Conservation (phyloP, 106 monocot genomes). For the Phalaenopsis equestris region DNA sequence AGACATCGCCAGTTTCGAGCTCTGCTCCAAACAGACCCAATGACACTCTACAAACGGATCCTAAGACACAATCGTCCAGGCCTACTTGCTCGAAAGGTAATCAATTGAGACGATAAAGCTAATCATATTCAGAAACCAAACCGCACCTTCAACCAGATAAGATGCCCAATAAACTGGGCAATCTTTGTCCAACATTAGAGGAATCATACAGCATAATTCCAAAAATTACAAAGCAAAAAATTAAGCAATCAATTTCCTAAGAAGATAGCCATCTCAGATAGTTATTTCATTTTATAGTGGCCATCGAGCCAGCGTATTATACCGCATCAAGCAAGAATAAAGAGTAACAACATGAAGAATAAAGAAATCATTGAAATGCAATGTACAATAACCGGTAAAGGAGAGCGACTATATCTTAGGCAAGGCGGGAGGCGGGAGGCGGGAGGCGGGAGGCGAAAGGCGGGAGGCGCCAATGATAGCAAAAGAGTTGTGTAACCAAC, state of each 20-base stretch:
- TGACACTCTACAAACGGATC: too few species aligned
- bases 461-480: slow-evolving; percentile 29
- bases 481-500: slow-evolving; percentile 29
- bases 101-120: too few species aligned
- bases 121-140: background rate
- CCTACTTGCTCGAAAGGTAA: too few species aligned
- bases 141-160: background rate
- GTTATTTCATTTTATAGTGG: background rate
- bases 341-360: background rate
- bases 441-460: too few species aligned
- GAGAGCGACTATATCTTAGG: slow-evolving; percentile 19
- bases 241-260: background rate
- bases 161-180: background rate
- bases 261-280: background rate
- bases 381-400: background rate
- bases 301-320: background rate
- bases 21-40: too few species aligned
- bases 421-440: slow-evolving; percentile 23
- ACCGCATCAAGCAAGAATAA: background rate
- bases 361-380: background rate
- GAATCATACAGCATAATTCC: background rate
- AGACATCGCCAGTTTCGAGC: too few species aligned
- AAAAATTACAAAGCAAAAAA: background rate
- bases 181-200: background rate
- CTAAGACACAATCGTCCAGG: too few species aligned